phyloP scores from a whole-genome alignment of 1,139 yeast genomes.

The Pichia sp. region DNA sequence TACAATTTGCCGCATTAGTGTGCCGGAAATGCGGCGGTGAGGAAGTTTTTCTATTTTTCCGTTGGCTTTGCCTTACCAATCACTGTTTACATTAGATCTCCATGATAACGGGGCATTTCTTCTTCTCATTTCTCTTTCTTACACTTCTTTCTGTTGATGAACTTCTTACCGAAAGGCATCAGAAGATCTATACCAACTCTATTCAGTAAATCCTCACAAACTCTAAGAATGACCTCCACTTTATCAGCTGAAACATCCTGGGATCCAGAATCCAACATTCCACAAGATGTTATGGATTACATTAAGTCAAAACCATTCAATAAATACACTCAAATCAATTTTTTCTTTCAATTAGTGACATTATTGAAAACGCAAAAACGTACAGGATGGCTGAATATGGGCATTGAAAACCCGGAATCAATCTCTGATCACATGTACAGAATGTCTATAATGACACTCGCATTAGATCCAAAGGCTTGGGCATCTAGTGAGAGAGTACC shows the following conservation, averaged over 20 bases:
- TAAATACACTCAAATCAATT: constrained; percentile 32
- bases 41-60: too few species aligned
- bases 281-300: constrained; percentile 39
- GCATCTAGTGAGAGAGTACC: constrained; percentile 20
- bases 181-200: too few species aligned
- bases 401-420: constrained; percentile 58
- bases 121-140: too few species aligned
- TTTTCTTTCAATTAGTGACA: constrained; percentile 71
- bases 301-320: constrained; percentile 21
- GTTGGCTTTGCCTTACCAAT: too few species aligned
- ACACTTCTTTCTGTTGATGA: too few species aligned
- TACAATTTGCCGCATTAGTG: too few species aligned
- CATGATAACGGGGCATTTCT: too few species aligned
- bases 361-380: constrained; percentile 73
- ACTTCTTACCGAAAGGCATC: too few species aligned
- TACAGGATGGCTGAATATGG: constrained; percentile 90
- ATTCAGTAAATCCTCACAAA: too few species aligned
- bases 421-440: constrained; percentile 97
- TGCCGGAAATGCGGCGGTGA: too few species aligned
- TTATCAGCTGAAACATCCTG: constrained; percentile 29
- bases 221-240: constrained; percentile 5
- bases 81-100: too few species aligned
- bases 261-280: constrained; percentile 58
- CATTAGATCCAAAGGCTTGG: constrained; percentile 43
- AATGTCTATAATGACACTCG: constrained; percentile 80